These are phyloP conservation scores for Stephania cephalantha DNA, from an alignment of 164 flowering plant species.

Conservation along the genomic window DNA sequence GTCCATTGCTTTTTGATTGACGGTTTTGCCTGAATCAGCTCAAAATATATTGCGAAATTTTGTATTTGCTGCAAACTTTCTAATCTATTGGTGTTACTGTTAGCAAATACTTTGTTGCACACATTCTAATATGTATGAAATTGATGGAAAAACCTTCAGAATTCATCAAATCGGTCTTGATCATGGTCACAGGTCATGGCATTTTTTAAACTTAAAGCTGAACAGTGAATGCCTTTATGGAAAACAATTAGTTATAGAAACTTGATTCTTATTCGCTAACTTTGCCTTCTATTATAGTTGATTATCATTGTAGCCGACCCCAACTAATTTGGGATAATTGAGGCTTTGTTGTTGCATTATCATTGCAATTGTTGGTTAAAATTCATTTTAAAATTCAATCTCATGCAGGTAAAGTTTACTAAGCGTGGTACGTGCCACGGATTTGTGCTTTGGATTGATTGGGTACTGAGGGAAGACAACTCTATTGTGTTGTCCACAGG, in stretches of 20 bases:
- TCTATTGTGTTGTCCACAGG: conserved; percentile 58
- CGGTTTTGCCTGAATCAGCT: neutral
- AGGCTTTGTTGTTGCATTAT: neutral
- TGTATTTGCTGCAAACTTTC: neutral
- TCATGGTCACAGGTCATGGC: neutral
- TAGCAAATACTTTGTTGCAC: neutral
- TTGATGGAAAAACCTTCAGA: neutral
- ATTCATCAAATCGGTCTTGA: neutral
- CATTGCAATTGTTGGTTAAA: neutral
- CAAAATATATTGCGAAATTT: neutral
- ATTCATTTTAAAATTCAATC: neutral
- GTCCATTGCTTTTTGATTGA: neutral
- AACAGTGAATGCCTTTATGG: neutral
- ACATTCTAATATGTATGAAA: neutral
- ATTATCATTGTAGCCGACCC: neutral
- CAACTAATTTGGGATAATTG: too few relatives aligned
- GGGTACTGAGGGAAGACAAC: conserved; percentile 65
- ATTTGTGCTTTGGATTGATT: conserved; percentile 90
- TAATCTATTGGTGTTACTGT: neutral
- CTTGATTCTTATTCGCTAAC: neutral
- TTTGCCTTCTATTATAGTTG: neutral
- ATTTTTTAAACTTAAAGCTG: neutral
- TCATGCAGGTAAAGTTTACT: conserved; percentile 50
- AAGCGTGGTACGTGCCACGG: conserved; percentile 76
- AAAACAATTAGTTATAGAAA: neutral